A percentile compares a stretch with the other conserved stretches of the same genome.
phyloP scores from a whole-genome alignment of 345 rosid genomes.

The Eucalyptus brandiana region DNA sequence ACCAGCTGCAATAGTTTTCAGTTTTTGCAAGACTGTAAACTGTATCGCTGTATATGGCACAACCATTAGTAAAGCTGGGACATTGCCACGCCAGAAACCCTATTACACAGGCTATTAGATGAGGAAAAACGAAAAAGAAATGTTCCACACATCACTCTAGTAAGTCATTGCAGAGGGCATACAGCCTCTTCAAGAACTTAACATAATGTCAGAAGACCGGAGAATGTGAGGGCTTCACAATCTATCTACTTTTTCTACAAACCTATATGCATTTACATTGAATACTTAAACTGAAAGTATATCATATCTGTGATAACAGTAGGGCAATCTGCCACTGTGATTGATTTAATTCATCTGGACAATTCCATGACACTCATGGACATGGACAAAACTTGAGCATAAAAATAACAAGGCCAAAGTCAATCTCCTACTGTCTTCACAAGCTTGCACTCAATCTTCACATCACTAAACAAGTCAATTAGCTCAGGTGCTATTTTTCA shows the following conservation, averaged over 20 bases:
- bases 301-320: background rate
- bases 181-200: background rate
- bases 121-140: background rate
- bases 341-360: background rate
- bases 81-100: conserved; percentile 99
- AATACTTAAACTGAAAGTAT: background rate
- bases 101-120: conserved; percentile 5
- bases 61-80: conserved; percentile 96
- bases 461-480: background rate
- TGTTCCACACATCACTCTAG: background rate
- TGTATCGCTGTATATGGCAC: conserved; percentile 98
- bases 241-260: background rate
- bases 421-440: background rate
- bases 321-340: background rate
- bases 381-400: background rate
- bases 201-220: background rate
- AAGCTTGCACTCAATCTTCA: background rate
- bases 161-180: background rate
- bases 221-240: background rate
- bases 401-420: background rate
- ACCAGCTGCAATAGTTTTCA: conserved; percentile 75
- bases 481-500: background rate
- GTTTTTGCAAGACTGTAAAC: conserved; percentile 69
- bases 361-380: background rate
- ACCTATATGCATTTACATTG: background rate